Evolutionary conservation across 2,329 filamentous ascomycete genomes (phyloP).

Genomic region (Colletotrichum lindemuthianum): DNA sequence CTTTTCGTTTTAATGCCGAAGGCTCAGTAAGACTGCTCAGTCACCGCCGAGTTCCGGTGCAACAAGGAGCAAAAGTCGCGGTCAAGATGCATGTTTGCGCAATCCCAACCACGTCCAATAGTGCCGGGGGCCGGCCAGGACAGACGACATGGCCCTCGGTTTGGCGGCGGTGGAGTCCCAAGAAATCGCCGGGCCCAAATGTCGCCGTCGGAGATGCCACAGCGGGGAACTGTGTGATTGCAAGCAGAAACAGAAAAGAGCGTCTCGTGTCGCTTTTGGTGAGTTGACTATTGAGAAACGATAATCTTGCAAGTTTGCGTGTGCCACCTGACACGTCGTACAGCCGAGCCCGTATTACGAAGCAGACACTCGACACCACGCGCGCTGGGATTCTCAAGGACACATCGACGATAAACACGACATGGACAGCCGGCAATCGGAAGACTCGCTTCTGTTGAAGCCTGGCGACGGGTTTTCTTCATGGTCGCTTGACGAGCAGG

Average conservation of each 20-base stretch:
- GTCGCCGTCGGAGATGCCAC: background rate
- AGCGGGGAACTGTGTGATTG: background rate
- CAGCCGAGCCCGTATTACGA: no score
- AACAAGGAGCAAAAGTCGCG: background rate
- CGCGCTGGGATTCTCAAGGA: background rate
- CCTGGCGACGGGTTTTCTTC: background rate
- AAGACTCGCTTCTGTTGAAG: background rate
- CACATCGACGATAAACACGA: background rate
- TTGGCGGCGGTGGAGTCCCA: slow-evolving; percentile 13
- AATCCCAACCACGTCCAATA: slow-evolving; percentile 6
- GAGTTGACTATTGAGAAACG: no score
- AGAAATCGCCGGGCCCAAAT: background rate
- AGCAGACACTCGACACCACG: no score
- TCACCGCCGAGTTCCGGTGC: background rate
- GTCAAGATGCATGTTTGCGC: slow-evolving; percentile 28
- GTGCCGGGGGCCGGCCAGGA: background rate
- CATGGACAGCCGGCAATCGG: background rate
- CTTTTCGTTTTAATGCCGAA: background rate
- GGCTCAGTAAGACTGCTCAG: background rate
- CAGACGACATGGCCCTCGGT: background rate
- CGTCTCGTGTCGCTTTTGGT: background rate
- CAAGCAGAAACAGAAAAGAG: background rate
- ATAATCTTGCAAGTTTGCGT: no score
- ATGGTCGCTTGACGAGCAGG: background rate
- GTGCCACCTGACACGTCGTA: no score